Percentiles rank a stretch among this genome's conserved stretches.
Conservation (phyloP, 2,329 filamentous ascomycete genomes). For the Curvularia sp. region DNA sequence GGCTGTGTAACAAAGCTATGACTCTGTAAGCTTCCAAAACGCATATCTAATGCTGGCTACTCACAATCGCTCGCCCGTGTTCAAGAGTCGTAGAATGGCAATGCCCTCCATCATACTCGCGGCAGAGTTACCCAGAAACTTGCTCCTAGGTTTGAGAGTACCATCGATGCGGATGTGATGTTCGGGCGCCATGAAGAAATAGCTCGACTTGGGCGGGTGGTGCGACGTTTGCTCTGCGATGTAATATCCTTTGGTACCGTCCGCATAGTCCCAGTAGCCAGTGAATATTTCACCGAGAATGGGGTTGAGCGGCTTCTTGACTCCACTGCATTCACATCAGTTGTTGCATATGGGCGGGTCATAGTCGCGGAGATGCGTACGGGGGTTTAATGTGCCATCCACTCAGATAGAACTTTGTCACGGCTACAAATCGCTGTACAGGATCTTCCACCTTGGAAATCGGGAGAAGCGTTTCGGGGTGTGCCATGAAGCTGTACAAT, state of each 20-base stretch:
- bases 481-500: constrained; percentile 88
- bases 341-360: constrained; percentile 22
- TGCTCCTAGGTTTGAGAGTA: constrained; percentile 91
- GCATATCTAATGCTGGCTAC: background rate
- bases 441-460: constrained; percentile 90
- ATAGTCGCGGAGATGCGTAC: constrained; percentile 61
- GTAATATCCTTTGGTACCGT: constrained; percentile 88
- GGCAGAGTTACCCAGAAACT: constrained; percentile 94
- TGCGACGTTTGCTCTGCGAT: constrained; percentile 98
- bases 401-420: constrained; percentile 97
- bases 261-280: constrained; percentile 92
- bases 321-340: constrained; percentile 68
- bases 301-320: constrained; percentile 97
- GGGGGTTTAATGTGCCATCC: constrained; percentile 99
- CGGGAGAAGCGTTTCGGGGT: constrained; percentile 91
- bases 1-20: constrained; percentile 90
- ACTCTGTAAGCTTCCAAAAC: constrained; percentile 18
- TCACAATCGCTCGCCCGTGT: constrained; percentile 89
- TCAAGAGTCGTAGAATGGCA: constrained; percentile 82
- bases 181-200: constrained; percentile 97
- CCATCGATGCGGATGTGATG: constrained; percentile 95
- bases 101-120: constrained; percentile 98
- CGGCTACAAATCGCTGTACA: constrained; percentile 85
- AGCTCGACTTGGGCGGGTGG: constrained; percentile 97
- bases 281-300: constrained; percentile 94